phyloP scores from a whole-genome alignment of 1,284 basidiomycete species.

The Xerocomus amazonicus region DNA sequence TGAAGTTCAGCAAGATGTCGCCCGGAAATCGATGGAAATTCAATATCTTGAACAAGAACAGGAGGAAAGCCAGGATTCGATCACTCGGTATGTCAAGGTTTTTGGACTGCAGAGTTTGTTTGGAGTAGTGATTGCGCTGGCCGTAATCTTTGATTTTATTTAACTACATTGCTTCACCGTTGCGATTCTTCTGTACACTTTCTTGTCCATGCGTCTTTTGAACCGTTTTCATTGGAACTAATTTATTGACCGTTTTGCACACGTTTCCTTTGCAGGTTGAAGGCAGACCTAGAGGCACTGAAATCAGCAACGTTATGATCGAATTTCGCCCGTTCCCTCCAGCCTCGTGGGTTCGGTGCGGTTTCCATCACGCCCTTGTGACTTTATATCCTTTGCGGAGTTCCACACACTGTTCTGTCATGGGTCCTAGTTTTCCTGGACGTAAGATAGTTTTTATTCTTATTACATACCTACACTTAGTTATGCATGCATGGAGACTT shows the following conservation, averaged over 20 bases:
- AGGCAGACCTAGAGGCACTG: constrained; percentile 57
- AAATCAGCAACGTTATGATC: constrained; percentile 23
- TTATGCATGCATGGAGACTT: constrained; percentile 19
- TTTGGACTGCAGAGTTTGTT: constrained; percentile 58
- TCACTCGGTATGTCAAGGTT: constrained; percentile 70
- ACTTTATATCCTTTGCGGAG: constrained; percentile 15
- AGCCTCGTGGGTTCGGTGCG: constrained; percentile 35
- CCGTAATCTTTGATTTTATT: constrained; percentile 52
- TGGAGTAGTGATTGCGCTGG: constrained; percentile 52
- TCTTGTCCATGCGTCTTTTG: constrained; percentile 14
- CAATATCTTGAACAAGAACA: constrained; percentile 72
- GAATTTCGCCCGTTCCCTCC: constrained; percentile 1
- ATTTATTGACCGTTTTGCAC: constrained; percentile 36
- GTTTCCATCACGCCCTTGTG: constrained; percentile 27
- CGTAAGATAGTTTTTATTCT: constrained; percentile 21
- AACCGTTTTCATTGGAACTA: constrained; percentile 22
- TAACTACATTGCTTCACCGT: constrained; percentile 29
- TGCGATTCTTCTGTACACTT: constrained; percentile 21
- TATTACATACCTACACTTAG: constrained; percentile 26
- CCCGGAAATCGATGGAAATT: constrained; percentile 74
- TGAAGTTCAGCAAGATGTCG: constrained; percentile 58
- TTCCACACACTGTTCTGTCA: background rate
- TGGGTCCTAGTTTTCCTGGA: background rate
- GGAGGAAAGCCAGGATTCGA: constrained; percentile 68
- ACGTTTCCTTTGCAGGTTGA: constrained; percentile 48